A percentile compares a stretch with the other conserved stretches of the same genome.
Evolutionary conservation across 1,284 basidiomycete genomes (phyloP).

Genomic region (Papiliotrema terrestris): DNA sequence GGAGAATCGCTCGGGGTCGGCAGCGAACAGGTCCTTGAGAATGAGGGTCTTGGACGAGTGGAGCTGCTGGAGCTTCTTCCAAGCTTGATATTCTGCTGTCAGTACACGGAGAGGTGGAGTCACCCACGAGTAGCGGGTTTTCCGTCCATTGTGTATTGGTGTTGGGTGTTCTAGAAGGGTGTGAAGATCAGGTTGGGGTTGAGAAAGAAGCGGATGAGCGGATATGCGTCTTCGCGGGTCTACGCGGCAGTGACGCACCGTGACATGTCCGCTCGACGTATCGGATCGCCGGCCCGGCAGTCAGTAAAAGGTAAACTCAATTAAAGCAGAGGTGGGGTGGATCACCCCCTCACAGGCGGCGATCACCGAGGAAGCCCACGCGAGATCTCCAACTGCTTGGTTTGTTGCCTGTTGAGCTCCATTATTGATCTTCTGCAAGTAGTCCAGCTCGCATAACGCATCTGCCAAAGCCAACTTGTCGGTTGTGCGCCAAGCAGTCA

Average conservation of each 20-base stretch:
- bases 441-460: too few relatives aligned
- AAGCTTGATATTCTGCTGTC: constrained; percentile 70
- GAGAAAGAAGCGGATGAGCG: background rate
- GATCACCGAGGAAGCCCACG: too few relatives aligned
- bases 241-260: too few relatives aligned
- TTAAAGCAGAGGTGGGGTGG: too few relatives aligned
- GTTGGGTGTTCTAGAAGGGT: background rate
- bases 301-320: background rate
- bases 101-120: background rate
- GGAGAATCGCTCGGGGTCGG: constrained; percentile 78
- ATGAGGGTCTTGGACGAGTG: constrained; percentile 77
- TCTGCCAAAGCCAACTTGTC: too few relatives aligned
- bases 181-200: background rate
- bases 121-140: constrained; percentile 41
- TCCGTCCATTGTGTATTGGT: constrained; percentile 39
- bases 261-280: too few relatives aligned
- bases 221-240: background rate
- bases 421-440: too few relatives aligned
- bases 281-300: too few relatives aligned
- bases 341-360: too few relatives aligned
- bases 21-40: constrained; percentile 85
- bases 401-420: too few relatives aligned
- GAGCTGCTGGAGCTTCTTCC: constrained; percentile 85
- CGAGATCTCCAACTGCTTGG: too few relatives aligned
- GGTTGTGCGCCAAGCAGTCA: too few relatives aligned